Percentiles rank a stretch among this genome's conserved stretches.
Evolutionary conservation across 306 rosid genomes (phyloP).

Genomic region (Luffa aegyptiaca): DNA sequence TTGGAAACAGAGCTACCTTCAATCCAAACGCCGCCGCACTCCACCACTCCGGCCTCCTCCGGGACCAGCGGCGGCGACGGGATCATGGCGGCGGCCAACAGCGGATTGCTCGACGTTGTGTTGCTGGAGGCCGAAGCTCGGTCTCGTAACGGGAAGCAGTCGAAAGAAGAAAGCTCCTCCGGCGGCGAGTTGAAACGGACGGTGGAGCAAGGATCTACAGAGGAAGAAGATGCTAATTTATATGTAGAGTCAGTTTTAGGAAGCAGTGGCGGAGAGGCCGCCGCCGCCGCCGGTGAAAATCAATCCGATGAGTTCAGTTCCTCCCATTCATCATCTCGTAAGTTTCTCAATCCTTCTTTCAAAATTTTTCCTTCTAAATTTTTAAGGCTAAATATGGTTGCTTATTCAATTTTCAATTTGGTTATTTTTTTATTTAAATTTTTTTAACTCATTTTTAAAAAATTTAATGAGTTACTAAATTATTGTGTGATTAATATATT

Average conservation of each 20-base stretch:
- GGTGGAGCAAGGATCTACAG: slow-evolving; percentile 12
- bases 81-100: slow-evolving; percentile 26
- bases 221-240: slow-evolving; percentile 16
- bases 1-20: slow-evolving; percentile 39
- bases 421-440: too few relatives aligned
- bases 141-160: slow-evolving; percentile 18
- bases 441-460: too few relatives aligned
- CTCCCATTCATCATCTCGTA: slow-evolving; percentile 36
- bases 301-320: slow-evolving; percentile 33
- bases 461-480: neutral
- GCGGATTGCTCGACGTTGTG: slow-evolving; percentile 54
- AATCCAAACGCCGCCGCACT: slow-evolving; percentile 31
- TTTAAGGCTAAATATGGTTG: neutral
- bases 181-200: slow-evolving; percentile 20
- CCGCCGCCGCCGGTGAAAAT: slow-evolving; percentile 14
- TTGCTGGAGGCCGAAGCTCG: slow-evolving; percentile 30
- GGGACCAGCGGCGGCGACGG: slow-evolving; percentile 30
- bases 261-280: slow-evolving; percentile 6
- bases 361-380: neutral
- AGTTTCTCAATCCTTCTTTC: neutral
- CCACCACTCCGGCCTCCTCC: slow-evolving; percentile 41
- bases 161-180: neutral
- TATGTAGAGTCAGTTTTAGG: slow-evolving; percentile 20
- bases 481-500: neutral
- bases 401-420: neutral